phyloP scores from a whole-genome alignment of 768 basidiomycete genomes.

The Lentinula aciculospora region DNA sequence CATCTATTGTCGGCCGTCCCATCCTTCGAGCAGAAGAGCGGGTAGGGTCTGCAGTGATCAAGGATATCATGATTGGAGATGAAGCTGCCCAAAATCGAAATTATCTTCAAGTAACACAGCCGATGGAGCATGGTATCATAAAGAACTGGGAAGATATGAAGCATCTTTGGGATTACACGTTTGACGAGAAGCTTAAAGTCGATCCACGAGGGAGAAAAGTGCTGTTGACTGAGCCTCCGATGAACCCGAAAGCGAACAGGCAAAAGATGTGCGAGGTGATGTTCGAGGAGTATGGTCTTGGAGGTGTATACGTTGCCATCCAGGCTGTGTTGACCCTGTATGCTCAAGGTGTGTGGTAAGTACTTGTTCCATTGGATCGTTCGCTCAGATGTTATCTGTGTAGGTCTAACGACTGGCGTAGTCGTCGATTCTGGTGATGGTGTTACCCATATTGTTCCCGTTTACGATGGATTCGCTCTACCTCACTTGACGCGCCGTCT shows the following conservation, averaged over 20 bases:
- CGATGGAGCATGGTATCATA: conserved; percentile 99
- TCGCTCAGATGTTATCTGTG: background rate
- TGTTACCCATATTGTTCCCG: conserved; percentile 98
- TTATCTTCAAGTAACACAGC: conserved; percentile 94
- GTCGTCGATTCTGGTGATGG: conserved; percentile 99
- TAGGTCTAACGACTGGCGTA: conserved; percentile 96
- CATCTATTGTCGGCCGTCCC: conserved; percentile 93
- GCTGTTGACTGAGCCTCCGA: conserved; percentile 94
- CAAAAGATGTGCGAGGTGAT: conserved; percentile 96
- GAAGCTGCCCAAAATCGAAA: conserved; percentile 92
- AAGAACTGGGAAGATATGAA: conserved; percentile 99
- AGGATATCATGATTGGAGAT: conserved; percentile 98
- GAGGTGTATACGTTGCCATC: conserved; percentile 94
- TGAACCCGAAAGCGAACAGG: conserved; percentile 95
- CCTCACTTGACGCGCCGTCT: conserved; percentile 92
- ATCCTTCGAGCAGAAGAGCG: conserved; percentile 98
- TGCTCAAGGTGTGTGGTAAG: conserved; percentile 75
- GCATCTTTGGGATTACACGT: conserved; percentile 97
- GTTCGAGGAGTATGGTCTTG: conserved; percentile 98
- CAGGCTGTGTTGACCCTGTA: conserved; percentile 98
- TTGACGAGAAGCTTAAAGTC: conserved; percentile 89
- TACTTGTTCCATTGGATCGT: background rate
- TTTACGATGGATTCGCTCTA: conserved; percentile 94
- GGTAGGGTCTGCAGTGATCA: conserved; percentile 78
- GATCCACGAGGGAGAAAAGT: conserved; percentile 86